A percentile compares a stretch with the other conserved stretches of the same genome.
Conservation (phyloP, 2,329 filamentous ascomycete genomes). For the Neofusicoccum parvum region DNA sequence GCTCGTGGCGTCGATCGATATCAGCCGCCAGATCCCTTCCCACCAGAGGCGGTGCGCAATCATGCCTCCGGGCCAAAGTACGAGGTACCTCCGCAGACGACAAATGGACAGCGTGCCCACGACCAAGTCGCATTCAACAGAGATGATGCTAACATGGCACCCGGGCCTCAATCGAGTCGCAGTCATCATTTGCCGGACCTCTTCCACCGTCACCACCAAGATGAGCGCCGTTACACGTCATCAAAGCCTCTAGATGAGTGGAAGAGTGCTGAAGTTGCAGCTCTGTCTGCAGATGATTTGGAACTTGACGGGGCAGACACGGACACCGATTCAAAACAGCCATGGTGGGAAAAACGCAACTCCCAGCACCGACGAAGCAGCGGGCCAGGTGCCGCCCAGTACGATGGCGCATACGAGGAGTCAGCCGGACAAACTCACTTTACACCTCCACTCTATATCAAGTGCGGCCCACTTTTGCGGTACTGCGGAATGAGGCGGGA, state of each 20-base stretch:
- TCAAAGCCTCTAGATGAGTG: constrained; percentile 59
- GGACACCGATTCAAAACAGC: constrained; percentile 33
- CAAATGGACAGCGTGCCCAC: constrained; percentile 37
- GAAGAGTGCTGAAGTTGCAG: constrained; percentile 44
- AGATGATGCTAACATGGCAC: constrained; percentile 26
- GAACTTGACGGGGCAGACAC: constrained; percentile 38
- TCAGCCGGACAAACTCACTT: constrained; percentile 70
- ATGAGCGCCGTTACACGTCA: constrained; percentile 57
- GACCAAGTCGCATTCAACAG: constrained; percentile 46
- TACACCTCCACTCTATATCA: constrained; percentile 79
- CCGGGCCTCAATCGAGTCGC: constrained; percentile 25
- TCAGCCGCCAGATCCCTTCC: constrained; percentile 39
- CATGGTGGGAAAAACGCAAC: constrained; percentile 76
- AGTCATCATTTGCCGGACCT: constrained; percentile 29
- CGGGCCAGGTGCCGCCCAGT: constrained; percentile 31
- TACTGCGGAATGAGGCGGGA: constrained; percentile 83
- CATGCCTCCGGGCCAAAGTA: constrained; percentile 33
- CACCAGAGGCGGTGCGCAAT: constrained; percentile 32
- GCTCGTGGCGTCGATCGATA: constrained; percentile 37
- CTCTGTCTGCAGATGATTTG: constrained; percentile 46
- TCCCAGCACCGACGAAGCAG: constrained; percentile 45
- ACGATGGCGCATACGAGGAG: constrained; percentile 69
- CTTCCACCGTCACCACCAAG: constrained; percentile 42
- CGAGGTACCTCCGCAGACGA: constrained; percentile 39
- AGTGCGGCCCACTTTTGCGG: constrained; percentile 85